Conservation (phyloP, 2,329 filamentous ascomycete species). For the Cercospora sojina region DNA sequence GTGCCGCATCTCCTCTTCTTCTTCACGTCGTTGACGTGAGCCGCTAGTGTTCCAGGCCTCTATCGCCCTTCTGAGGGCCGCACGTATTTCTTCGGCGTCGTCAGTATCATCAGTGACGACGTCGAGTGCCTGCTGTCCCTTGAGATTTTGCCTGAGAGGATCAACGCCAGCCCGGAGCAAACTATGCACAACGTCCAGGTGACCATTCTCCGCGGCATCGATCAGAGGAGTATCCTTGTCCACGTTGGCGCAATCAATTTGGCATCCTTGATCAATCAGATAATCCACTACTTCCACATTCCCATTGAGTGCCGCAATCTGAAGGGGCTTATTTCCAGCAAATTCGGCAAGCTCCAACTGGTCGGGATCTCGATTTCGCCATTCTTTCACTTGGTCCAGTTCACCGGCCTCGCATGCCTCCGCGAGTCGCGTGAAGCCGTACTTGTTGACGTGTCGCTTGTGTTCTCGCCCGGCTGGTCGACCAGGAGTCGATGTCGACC, state of each 20-base stretch:
- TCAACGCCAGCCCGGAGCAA: slow-evolving; percentile 86
- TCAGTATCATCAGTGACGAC: slow-evolving; percentile 77
- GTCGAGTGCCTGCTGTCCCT: slow-evolving; percentile 87
- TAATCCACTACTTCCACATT: slow-evolving; percentile 84
- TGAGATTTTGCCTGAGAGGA: slow-evolving; percentile 85
- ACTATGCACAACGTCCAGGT: slow-evolving; percentile 81
- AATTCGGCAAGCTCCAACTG: slow-evolving; percentile 89
- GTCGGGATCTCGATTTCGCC: slow-evolving; percentile 75
- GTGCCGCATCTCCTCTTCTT: slow-evolving; percentile 49
- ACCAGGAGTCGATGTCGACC: slow-evolving; percentile 52
- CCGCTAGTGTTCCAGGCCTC: slow-evolving; percentile 41
- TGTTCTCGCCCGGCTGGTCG: slow-evolving; percentile 58
- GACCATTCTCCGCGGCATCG: slow-evolving; percentile 94
- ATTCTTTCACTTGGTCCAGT: slow-evolving; percentile 71
- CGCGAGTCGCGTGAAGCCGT: slow-evolving; percentile 87
- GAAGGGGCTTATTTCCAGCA: slow-evolving; percentile 91
- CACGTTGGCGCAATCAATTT: slow-evolving; percentile 73
- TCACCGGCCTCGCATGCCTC: slow-evolving; percentile 85
- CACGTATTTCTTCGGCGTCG: slow-evolving; percentile 69
- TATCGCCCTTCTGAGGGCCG: slow-evolving; percentile 48
- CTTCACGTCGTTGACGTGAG: slow-evolving; percentile 51
- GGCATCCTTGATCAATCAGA: slow-evolving; percentile 79
- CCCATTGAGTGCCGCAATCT: slow-evolving; percentile 87
- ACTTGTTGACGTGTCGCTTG: slow-evolving; percentile 87
- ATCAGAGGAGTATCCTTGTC: slow-evolving; percentile 87